Percentiles rank a stretch among this genome's conserved stretches.
Evolutionary conservation across 768 basidiomycete genomes (phyloP).

Genomic region (Cyclocybe cylindracea): DNA sequence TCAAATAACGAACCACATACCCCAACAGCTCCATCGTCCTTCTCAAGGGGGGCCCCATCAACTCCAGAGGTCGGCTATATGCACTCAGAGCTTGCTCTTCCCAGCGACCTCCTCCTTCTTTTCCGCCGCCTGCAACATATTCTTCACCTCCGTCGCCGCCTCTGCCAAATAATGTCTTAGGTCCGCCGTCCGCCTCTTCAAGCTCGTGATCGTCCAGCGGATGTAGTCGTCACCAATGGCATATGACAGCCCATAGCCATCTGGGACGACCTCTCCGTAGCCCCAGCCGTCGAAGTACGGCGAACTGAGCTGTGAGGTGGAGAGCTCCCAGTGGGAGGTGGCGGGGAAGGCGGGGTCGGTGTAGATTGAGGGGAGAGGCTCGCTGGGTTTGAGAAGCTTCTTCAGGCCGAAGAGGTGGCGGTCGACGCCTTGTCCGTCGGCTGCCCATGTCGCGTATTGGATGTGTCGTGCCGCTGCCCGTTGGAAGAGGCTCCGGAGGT

Average conservation of each 20-base stretch:
- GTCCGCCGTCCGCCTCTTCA: slow-evolving; percentile 53
- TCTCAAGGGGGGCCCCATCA: too few species aligned
- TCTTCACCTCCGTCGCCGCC: slow-evolving; percentile 76
- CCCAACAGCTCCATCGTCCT: too few species aligned
- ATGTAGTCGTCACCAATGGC: slow-evolving; percentile 83
- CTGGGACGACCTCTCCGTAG: slow-evolving; percentile 92
- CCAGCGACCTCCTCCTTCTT: slow-evolving; percentile 38
- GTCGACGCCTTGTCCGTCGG: slow-evolving; percentile 93
- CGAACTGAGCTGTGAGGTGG: slow-evolving; percentile 84
- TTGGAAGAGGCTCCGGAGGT: slow-evolving; percentile 69
- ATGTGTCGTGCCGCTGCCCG: slow-evolving; percentile 80
- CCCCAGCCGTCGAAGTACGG: slow-evolving; percentile 93
- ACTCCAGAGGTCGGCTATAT: background rate
- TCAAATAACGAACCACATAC: too few species aligned
- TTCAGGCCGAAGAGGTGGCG: slow-evolving; percentile 94
- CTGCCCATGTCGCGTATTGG: slow-evolving; percentile 88
- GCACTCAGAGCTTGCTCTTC: slow-evolving; percentile 15
- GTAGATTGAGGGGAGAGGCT: slow-evolving; percentile 74
- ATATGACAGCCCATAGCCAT: slow-evolving; percentile 92
- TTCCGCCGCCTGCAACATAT: slow-evolving; percentile 71
- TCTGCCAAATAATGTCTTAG: slow-evolving; percentile 74
- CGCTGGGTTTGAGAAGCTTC: slow-evolving; percentile 73
- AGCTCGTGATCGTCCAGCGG: slow-evolving; percentile 88
- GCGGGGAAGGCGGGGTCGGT: slow-evolving; percentile 66
- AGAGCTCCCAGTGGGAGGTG: slow-evolving; percentile 90